Percentiles rank a stretch among this genome's conserved stretches.
These are phyloP conservation scores for Solanum sejunctum DNA, from an alignment of 257 asterid genomes.

Conservation along the genomic window DNA sequence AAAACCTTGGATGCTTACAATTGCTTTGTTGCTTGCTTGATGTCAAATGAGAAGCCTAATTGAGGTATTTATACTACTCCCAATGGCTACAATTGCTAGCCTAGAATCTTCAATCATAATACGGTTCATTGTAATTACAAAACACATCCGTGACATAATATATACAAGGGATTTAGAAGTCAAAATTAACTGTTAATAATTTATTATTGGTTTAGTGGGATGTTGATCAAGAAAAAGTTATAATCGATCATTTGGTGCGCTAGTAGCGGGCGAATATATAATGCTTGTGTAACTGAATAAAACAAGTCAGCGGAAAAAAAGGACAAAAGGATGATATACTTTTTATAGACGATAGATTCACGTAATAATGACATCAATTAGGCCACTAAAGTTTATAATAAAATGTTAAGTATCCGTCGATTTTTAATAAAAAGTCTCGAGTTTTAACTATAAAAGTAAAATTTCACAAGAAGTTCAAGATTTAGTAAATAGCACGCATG, in stretches of 20 bases:
- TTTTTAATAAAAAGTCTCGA: background rate
- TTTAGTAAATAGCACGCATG: background rate
- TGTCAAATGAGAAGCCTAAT: too few species aligned
- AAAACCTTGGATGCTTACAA: too few species aligned
- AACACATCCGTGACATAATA: too few species aligned
- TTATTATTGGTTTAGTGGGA: background rate
- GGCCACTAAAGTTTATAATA: background rate
- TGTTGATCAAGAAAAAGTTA: background rate
- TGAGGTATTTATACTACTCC: too few species aligned
- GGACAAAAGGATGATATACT: background rate
- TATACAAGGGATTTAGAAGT: background rate
- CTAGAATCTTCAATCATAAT: too few species aligned
- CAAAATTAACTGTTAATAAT: background rate
- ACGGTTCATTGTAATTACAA: too few species aligned
- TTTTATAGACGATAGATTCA: background rate
- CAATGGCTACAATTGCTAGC: too few species aligned
- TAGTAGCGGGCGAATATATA: background rate
- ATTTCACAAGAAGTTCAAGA: background rate
- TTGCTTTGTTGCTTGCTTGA: too few species aligned
- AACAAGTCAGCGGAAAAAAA: background rate
- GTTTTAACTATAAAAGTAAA: fast-evolving
- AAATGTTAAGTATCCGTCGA: fast-evolving
- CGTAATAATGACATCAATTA: background rate
- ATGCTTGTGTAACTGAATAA: background rate
- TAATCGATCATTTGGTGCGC: background rate